Percentiles rank a stretch among this genome's conserved stretches.
Conservation (phyloP, 164 flowering plant genomes). For the Aristolochia contorta region DNA sequence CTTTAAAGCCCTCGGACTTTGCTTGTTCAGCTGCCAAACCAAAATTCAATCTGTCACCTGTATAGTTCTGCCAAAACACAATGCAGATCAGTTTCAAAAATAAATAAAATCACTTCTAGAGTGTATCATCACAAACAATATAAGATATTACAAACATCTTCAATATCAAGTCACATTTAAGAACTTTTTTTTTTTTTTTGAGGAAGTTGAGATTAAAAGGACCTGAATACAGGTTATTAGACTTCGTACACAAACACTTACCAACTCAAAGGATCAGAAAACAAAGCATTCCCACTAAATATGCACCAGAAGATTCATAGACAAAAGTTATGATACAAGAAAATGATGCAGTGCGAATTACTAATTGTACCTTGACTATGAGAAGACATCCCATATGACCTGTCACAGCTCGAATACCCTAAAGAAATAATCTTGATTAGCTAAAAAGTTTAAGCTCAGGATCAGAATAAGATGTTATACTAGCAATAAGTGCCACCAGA, state of each 20-base stretch:
- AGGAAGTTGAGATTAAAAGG: too few relatives aligned
- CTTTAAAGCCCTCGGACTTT: slow-evolving; percentile 84
- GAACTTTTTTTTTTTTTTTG: too few relatives aligned
- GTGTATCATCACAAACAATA: background rate
- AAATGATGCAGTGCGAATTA: slow-evolving; percentile 3
- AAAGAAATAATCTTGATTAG: slow-evolving; percentile 14
- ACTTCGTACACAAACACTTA: too few relatives aligned
- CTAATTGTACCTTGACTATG: slow-evolving; percentile 62
- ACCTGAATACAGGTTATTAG: too few relatives aligned
- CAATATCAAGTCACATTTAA: too few relatives aligned
- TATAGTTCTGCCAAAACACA: slow-evolving; percentile 58
- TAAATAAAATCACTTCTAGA: background rate
- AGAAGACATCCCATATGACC: slow-evolving; percentile 92
- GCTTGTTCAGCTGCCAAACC: slow-evolving; percentile 98
- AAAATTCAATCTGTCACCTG: slow-evolving; percentile 94
- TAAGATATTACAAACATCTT: background rate
- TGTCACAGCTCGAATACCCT: slow-evolving; percentile 99
- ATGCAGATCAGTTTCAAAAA: background rate
- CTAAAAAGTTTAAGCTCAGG: background rate
- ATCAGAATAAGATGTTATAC: background rate
- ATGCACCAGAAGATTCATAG: too few relatives aligned
- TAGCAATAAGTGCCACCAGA: background rate
- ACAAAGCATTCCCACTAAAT: background rate
- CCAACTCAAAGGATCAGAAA: background rate
- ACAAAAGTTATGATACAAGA: background rate